Evolutionary conservation across 2,329 filamentous ascomycete species (phyloP).

Genomic region (Drechslerella dactyloides): DNA sequence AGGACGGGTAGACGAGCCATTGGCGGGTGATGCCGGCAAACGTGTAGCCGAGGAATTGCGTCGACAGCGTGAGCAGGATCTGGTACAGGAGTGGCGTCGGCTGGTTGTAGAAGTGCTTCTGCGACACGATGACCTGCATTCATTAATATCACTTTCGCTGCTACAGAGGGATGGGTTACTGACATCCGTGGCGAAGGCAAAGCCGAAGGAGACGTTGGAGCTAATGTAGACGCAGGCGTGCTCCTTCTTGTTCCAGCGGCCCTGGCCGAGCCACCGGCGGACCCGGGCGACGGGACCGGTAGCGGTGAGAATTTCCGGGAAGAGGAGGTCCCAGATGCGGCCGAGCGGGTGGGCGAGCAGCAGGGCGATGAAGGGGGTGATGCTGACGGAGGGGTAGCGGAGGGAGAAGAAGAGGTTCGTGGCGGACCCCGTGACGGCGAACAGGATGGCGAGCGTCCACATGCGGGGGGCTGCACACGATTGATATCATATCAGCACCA

Average conservation of each 20-base stretch:
- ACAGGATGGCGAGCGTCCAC: slow-evolving; percentile 81
- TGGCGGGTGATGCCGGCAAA: slow-evolving; percentile 82
- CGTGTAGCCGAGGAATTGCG: slow-evolving; percentile 83
- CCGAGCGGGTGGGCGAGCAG: slow-evolving; percentile 84
- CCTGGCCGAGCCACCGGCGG: slow-evolving; percentile 78
- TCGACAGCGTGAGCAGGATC: slow-evolving; percentile 80
- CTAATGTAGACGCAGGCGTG: slow-evolving; percentile 88
- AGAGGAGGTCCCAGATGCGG: slow-evolving; percentile 74
- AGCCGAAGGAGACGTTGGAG: slow-evolving; percentile 87
- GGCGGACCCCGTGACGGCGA: slow-evolving; percentile 79
- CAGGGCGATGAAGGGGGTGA: slow-evolving; percentile 85
- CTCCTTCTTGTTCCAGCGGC: slow-evolving; percentile 85
- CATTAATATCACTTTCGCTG: not conserved
- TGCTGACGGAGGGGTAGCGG: slow-evolving; percentile 86
- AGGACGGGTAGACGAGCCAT: slow-evolving; percentile 81
- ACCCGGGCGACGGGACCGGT: slow-evolving; percentile 59
- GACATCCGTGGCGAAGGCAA: slow-evolving; percentile 84
- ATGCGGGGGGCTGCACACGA: slow-evolving; percentile 72
- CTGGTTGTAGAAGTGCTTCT: slow-evolving; percentile 87
- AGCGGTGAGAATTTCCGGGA: slow-evolving; percentile 59
- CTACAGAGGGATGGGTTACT: slow-evolving; percentile 52
- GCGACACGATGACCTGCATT: slow-evolving; percentile 77
- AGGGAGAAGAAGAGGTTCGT: slow-evolving; percentile 89
- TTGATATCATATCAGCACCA: too few relatives aligned
- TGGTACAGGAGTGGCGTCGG: slow-evolving; percentile 78